Evolutionary conservation across 2,329 filamentous ascomycete genomes (phyloP), one percentile per base, ranked within the genome.

Genomic region (Aspergillus aculeatus): DNA sequence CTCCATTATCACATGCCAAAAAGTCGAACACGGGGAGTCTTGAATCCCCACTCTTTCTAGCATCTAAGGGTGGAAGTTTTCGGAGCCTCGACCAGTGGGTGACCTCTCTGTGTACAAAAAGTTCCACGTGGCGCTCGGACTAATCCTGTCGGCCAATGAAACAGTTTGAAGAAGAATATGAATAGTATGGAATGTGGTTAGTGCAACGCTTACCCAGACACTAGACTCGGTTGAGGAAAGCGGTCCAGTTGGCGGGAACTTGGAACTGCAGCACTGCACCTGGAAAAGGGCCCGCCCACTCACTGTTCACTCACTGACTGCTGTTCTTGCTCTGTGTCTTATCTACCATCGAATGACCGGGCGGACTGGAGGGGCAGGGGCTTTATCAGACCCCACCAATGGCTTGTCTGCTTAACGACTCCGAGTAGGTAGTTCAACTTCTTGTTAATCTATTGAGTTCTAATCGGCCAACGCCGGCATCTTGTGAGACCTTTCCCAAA

Each of bases 51-150:
- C 32, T 12, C 14, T 12, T 12, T 5, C 32, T 35, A 6, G 32
- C 14, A 35, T 12, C 32, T 5, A 14, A 35, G 10, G 2, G 4
- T 26, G 32, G 14, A 35, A 4, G 32, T 41, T 41, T 41, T 41
- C 38, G 5, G 16, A 44, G 16, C 16, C 5, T 19, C 16, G 35
- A n/a, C 52, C 51, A n/a, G 19, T 21, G 35, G 2, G 47, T 54
- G 52, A 55, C 24, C 48, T 48, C 26, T 48, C n/a, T n/a, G 24
- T 29, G 41, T 3, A 14, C 24, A 47, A 31, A 21, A 31, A 14
- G 53, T 48, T 24, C 53, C 53, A 55, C 44, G 26, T 55, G 53
- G 53, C 53, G 53, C 47, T 31, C 41, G 47, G 53, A 47, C 53
- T 48, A 16, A 35, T 10, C 5, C 32, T 16, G 5, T 35, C 11